Conservation (phyloP, 2,329 filamentous ascomycete genomes). For the Parafenestella ontariensis region DNA sequence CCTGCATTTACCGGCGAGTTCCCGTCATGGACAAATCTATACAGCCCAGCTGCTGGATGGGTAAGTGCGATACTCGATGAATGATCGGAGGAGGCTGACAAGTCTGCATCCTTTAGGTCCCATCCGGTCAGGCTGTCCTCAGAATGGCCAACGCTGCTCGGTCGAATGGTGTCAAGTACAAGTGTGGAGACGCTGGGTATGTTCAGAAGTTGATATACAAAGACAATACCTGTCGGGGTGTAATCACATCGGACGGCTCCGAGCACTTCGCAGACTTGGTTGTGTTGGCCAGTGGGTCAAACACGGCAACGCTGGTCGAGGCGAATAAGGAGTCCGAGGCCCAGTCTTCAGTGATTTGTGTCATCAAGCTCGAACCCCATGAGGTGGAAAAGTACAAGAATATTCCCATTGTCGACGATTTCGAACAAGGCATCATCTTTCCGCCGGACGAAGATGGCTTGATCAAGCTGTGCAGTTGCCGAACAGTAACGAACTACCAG, state of each 20-base stretch:
- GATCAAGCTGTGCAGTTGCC: constrained; percentile 23
- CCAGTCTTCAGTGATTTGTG: constrained; percentile 32
- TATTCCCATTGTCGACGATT: constrained; percentile 32
- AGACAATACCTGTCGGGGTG: constrained; percentile 8
- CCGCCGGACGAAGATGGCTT: constrained; percentile 25
- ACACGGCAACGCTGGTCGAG: constrained; percentile 17
- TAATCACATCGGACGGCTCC: constrained; percentile 12
- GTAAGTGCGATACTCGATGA: not conserved
- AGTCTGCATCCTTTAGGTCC: constrained; percentile 1
- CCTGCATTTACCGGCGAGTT: constrained; percentile 18
- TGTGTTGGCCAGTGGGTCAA: constrained; percentile 19
- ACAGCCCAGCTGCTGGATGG: constrained; percentile 30
- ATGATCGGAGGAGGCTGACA: not conserved
- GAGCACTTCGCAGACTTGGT: constrained; percentile 17
- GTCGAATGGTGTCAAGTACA: constrained; percentile 15
- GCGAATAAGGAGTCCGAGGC: constrained; percentile 26
- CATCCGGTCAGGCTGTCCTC: constrained; percentile 11
- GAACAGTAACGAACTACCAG: constrained; percentile 23
- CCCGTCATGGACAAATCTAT: constrained; percentile 25
- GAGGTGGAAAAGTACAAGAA: constrained; percentile 34
- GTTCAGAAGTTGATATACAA: constrained; percentile 12
- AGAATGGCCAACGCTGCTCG: constrained; percentile 14
- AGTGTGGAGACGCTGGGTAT: constrained; percentile 17
- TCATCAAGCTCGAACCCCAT: constrained; percentile 32
- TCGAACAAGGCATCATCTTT: constrained; percentile 28